Evolutionary conservation across 2,329 filamentous ascomycete genomes (phyloP).

Genomic region (Didymella lethalis): DNA sequence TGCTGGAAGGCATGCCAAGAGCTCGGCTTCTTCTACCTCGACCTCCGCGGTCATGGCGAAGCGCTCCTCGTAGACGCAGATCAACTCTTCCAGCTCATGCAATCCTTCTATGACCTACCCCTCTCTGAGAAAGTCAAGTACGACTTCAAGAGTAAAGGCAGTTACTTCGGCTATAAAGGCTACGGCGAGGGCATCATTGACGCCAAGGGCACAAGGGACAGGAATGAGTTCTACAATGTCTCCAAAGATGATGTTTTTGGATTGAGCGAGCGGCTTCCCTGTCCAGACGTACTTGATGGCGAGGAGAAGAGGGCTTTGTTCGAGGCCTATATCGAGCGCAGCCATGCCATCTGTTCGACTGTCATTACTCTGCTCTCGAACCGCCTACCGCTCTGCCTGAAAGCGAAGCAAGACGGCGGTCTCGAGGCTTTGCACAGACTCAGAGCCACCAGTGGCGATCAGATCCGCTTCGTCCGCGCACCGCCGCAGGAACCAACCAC

Average conservation of each 20-base stretch:
- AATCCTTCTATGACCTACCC: constrained; percentile 58
- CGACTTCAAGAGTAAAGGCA: constrained; percentile 59
- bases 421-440: constrained; percentile 59
- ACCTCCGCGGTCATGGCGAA: constrained; percentile 54
- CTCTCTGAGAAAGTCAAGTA: constrained; percentile 63
- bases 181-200: constrained; percentile 59
- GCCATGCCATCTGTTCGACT: constrained; percentile 57
- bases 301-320: constrained; percentile 33
- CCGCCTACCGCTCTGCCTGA: constrained; percentile 50
- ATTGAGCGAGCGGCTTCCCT: constrained; percentile 28
- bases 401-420: constrained; percentile 41
- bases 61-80: constrained; percentile 53
- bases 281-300: background rate
- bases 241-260: constrained; percentile 62
- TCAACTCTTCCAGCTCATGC: constrained; percentile 56
- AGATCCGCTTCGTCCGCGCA: constrained; percentile 62
- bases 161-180: constrained; percentile 62
- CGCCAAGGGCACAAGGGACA: constrained; percentile 57
- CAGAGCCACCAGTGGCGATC: constrained; percentile 56
- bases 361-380: constrained; percentile 57
- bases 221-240: constrained; percentile 65
- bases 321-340: constrained; percentile 54
- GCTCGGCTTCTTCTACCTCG: constrained; percentile 66
- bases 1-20: constrained; percentile 56
- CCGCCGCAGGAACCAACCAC: constrained; percentile 51